Conservation (phyloP, 164 flowering plant species). For the Akebia trifoliata region DNA sequence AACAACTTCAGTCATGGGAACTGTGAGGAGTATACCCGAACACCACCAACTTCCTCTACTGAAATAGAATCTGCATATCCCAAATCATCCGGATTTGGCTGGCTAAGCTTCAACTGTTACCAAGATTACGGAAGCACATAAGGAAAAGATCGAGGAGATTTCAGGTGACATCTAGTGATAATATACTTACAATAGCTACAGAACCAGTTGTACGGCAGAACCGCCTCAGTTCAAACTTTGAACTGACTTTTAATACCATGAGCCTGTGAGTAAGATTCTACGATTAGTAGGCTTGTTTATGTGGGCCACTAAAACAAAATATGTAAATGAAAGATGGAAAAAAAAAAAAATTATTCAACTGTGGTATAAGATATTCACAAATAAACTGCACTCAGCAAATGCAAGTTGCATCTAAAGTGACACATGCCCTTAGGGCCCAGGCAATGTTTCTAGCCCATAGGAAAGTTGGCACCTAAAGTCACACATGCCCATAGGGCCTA, state of each 20-base stretch:
- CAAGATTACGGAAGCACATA: constrained; percentile 1
- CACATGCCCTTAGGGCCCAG: too few species aligned
- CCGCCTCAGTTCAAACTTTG: constrained; percentile 89
- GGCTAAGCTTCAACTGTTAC: constrained; percentile 82
- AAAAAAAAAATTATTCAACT: background rate
- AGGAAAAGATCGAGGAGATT: background rate
- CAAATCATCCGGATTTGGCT: constrained; percentile 77
- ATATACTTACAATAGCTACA: constrained; percentile 61
- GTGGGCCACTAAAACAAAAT: background rate
- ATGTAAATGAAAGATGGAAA: too few species aligned
- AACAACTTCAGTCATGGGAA: background rate
- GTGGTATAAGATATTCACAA: background rate
- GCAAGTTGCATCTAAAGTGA: too few species aligned
- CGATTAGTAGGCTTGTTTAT: background rate
- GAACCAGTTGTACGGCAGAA: constrained; percentile 96
- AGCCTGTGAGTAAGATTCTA: constrained; percentile 46
- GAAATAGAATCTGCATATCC: constrained; percentile 88
- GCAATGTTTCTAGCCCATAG: too few species aligned
- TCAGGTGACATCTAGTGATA: background rate
- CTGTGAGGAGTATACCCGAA: constrained; percentile 43
- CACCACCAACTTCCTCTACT: constrained; percentile 95
- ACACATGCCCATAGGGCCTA: too few species aligned
- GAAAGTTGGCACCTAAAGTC: too few species aligned
- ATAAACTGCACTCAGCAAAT: too few species aligned
- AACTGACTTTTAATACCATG: constrained; percentile 91